Base-by-base conservation (phyloP, 768 basidiomycete genomes). In the Glaciozyma antarctica region DNA sequence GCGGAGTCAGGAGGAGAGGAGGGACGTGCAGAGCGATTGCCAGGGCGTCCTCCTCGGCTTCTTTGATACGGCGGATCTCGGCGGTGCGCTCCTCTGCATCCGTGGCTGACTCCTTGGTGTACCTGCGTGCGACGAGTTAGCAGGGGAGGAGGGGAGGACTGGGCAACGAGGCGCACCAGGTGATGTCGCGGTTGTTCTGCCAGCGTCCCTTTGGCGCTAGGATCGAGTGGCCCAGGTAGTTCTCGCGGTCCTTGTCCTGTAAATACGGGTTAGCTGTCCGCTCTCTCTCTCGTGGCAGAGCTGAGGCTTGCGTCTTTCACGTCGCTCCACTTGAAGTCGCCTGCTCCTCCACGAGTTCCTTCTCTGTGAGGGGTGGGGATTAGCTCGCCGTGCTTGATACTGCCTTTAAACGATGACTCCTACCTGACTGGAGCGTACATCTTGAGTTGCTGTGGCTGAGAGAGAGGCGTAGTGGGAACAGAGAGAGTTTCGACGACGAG, bases 101-200 rank as follows among this genome's bases (percentile, higher is more conserved):
- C 6, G 38, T 15, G 13, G 38, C 38, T 6, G 38, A 41, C 13
- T 41, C 38, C 13, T 41, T 41, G 2, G 38, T 41, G 38, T 41
- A 41, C 38, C 38, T 41, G 38, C 13, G 38, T 10, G 38, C 13
- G 38, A 13, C n/a, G 38, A 12, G 13, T 41, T 12, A 41, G 38
- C 38, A 41, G 13, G 38, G 10, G 38, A 15, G 7, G 7, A 41
- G 38, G 38, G 38, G 2, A 12, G 38, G 13, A 41, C 6, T 5
- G 2, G 75, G 73, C 8, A 64, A 64, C 58, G 64, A 66, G 58
- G 62, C 83, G 75, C 94, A 98, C 93, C 93, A 98, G 73, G 94
- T 92, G 21, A 98, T 79, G 73, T 98, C 93, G 76, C 93, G 91
- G 79, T 91, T 90, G 78, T 93, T 93, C 78, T 95, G 93, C 93